Percentiles rank a stretch among this genome's conserved stretches.
Conservation (phyloP, 78 protist genomes). For the Dictyostelium brefeldianum region DNA sequence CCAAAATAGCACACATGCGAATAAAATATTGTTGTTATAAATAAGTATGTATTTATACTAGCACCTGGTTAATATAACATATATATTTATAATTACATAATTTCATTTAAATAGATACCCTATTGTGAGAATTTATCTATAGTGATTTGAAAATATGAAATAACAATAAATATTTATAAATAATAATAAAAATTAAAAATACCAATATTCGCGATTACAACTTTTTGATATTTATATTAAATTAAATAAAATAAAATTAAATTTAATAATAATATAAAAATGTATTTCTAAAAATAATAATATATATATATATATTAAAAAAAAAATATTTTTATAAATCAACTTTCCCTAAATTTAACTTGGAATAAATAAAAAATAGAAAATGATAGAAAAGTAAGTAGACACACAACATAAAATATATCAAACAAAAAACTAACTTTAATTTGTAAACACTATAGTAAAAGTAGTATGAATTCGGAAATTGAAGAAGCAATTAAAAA, state of each 20-base stretch:
- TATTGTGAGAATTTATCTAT: neutral
- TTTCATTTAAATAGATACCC: neutral
- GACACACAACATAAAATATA: no score
- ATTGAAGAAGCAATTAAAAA: no score
- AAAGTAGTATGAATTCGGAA: no score
- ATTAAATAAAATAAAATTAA: no score
- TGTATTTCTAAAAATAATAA: neutral
- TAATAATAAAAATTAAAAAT: neutral
- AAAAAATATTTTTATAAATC: neutral
- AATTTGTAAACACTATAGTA: neutral
- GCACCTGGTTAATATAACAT: no score
- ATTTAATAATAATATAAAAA: no score
- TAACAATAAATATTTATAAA: neutral
- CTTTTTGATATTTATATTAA: no score
- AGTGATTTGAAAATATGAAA: slow-evolving; percentile 12
- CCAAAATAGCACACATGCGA: no score
- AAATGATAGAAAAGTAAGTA: no score
- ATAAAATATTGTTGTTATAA: no score
- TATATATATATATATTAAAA: neutral
- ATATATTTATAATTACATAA: neutral
- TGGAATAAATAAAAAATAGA: no score
- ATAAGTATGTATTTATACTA: no score
- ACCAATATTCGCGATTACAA: neutral
- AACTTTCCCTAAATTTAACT: neutral
- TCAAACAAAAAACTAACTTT: neutral